Percentiles rank a stretch among this genome's conserved stretches.
These are phyloP conservation scores for Pyrenula massariospora DNA, from an alignment of 495 filamentous ascomycete species.

Conservation along the genomic window DNA sequence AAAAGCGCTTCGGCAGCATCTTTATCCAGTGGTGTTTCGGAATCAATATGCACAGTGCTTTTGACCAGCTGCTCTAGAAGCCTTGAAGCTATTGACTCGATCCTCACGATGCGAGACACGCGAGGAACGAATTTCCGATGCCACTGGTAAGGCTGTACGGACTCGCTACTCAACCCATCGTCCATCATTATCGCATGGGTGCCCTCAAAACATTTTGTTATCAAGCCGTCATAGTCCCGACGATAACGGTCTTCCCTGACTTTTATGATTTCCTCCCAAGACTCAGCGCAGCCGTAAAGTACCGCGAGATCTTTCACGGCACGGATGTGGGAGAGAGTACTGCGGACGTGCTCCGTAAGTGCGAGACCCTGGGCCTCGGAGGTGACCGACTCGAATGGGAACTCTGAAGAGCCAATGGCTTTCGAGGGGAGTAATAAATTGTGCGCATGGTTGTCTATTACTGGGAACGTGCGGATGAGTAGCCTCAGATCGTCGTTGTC, in stretches of 20 bases:
- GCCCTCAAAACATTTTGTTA: constrained; percentile 54
- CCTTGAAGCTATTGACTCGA: constrained; percentile 64
- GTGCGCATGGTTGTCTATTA: constrained; percentile 87
- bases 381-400: constrained; percentile 48
- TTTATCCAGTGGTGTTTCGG: constrained; percentile 5
- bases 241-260: constrained; percentile 42
- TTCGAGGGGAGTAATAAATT: constrained; percentile 45
- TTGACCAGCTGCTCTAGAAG: constrained; percentile 34
- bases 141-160: constrained; percentile 52
- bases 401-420: constrained; percentile 20
- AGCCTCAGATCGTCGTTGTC: constrained; percentile 22
- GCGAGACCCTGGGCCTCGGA: constrained; percentile 65
- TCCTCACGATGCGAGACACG: constrained; percentile 58
- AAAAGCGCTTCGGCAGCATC: constrained; percentile 21
- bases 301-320: constrained; percentile 57
- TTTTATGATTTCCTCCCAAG: constrained; percentile 51
- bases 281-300: constrained; percentile 43
- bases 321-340: constrained; percentile 56
- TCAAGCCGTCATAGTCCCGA: constrained; percentile 45
- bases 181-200: constrained; percentile 72
- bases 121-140: constrained; percentile 54
- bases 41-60: constrained; percentile 12
- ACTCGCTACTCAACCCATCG: constrained; percentile 54
- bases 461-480: constrained; percentile 53
- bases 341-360: constrained; percentile 39